Conservation (phyloP, 148 eudicot genomes). For the Rheum nobile region DNA sequence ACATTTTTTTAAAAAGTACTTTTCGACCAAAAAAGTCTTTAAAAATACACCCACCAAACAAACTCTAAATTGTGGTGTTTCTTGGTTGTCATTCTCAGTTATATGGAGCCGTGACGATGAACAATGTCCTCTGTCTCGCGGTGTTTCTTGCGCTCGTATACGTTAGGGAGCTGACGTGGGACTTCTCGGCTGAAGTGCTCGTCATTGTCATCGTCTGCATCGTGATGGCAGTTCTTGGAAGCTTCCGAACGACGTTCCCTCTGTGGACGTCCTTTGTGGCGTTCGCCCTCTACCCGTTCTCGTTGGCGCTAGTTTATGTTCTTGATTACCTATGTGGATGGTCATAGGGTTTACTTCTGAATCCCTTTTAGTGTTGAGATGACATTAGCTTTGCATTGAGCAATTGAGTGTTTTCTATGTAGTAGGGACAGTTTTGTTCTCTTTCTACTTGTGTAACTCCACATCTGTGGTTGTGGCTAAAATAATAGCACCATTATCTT, state of each 20-base stretch:
- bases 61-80: no score
- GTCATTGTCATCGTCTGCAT: constrained; percentile 69
- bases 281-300: constrained; percentile 68
- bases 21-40: no score
- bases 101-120: constrained; percentile 79
- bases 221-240: constrained; percentile 64
- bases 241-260: constrained; percentile 70
- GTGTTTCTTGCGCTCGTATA: constrained; percentile 77
- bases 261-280: constrained; percentile 71
- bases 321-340: constrained; percentile 82
- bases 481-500: background rate
- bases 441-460: background rate
- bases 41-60: no score
- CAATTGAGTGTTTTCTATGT: no score
- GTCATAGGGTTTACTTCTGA: constrained; percentile 33
- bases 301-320: constrained; percentile 52
- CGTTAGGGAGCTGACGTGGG: constrained; percentile 61
- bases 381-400: background rate
- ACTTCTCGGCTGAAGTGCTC: constrained; percentile 85
- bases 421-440: background rate
- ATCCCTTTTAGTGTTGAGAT: background rate
- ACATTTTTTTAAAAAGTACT: no score
- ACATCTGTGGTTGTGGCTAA: background rate
- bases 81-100: constrained; percentile 21
- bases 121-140: constrained; percentile 59